Evolutionary conservation across 2,329 filamentous ascomycete species (phyloP).

Genomic region (Arthrinium phaeospermum): DNA sequence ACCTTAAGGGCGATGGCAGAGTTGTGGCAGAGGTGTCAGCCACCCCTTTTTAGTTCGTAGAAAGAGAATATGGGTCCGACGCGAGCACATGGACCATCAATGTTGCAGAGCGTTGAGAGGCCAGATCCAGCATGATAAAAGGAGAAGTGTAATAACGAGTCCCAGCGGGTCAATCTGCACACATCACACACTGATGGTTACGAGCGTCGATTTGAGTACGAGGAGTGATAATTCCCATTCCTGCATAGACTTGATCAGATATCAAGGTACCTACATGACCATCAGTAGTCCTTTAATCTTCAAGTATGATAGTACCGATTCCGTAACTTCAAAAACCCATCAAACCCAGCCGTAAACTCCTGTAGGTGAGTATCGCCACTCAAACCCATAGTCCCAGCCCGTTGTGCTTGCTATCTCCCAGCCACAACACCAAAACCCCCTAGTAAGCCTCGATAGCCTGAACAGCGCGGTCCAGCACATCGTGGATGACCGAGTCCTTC

Average conservation of each 20-base stretch:
- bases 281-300: not conserved
- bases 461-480: not conserved
- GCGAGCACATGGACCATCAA: not conserved
- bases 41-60: too few species aligned
- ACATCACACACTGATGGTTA: not conserved
- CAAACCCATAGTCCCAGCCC: not conserved
- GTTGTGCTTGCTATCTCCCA: not conserved
- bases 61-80: too few species aligned
- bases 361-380: not conserved
- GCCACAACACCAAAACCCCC: not conserved
- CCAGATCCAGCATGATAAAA: not conserved
- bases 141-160: not conserved
- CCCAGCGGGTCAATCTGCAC: not conserved
- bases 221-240: not conserved
- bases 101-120: not conserved
- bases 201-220: not conserved
- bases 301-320: not conserved
- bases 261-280: not conserved
- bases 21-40: too few species aligned
- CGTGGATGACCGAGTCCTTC: constrained; percentile 14
- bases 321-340: not conserved
- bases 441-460: constrained; percentile 13
- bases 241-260: not conserved
- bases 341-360: not conserved
- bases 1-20: too few species aligned